A percentile compares a stretch with the other conserved stretches of the same genome.
phyloP scores from a whole-genome alignment of 805 yeast species.

The Barnettozyma californica region DNA sequence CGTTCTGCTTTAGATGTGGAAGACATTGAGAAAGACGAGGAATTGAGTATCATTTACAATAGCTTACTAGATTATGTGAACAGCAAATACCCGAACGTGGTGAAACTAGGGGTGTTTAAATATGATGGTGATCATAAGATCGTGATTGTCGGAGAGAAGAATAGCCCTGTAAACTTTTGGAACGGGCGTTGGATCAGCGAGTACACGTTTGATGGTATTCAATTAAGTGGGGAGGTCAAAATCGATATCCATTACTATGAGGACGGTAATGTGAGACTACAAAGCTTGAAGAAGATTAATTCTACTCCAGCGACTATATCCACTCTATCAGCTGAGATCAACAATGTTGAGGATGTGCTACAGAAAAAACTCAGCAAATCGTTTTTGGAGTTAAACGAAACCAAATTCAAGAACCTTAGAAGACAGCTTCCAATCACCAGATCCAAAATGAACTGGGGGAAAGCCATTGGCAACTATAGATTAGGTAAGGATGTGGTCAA shows the following conservation, averaged over 20 bases:
- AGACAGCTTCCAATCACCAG: conserved; percentile 91
- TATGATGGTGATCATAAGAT: conserved; percentile 28
- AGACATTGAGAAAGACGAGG: conserved; percentile 24
- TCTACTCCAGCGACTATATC: conserved; percentile 7
- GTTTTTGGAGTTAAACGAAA: conserved; percentile 71
- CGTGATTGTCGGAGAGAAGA: conserved; percentile 64
- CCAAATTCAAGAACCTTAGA: conserved; percentile 75
- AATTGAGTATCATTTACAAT: conserved; percentile 14
- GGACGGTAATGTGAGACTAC: conserved; percentile 89
- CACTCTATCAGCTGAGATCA: conserved; percentile 41
- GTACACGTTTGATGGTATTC: conserved; percentile 38
- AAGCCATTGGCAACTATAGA: conserved; percentile 82
- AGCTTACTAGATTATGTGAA: conserved; percentile 42
- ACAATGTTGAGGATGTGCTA: conserved; percentile 49
- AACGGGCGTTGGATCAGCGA: conserved; percentile 84
- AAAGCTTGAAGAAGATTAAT: conserved; percentile 35
- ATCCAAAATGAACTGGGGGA: conserved; percentile 92
- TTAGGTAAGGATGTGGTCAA: conserved; percentile 73
- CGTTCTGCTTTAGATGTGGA: conserved; percentile 51
- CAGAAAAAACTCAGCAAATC: conserved; percentile 56
- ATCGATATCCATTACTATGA: conserved; percentile 90
- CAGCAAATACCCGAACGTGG: conserved; percentile 62
- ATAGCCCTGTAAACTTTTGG: conserved; percentile 74
- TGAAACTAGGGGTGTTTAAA: conserved; percentile 39
- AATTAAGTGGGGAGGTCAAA: conserved; percentile 47